Evolutionary conservation across 192 early-diverging fungal species (phyloP).

Genomic region (Backusella australiensis): DNA sequence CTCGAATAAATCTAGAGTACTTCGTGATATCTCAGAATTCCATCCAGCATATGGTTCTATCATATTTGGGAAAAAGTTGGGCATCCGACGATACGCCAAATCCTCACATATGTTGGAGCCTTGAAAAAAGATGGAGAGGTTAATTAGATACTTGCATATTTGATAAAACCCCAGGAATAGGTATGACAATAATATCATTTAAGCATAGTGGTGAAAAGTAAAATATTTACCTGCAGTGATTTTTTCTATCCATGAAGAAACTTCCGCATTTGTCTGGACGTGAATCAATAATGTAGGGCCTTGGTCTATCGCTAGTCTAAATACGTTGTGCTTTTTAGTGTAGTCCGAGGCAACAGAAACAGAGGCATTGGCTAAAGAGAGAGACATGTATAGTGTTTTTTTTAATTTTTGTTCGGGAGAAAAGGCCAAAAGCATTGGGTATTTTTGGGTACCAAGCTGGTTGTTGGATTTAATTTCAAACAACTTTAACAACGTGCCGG

Average conservation of each 20-base stretch:
- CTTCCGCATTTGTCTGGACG: not conserved
- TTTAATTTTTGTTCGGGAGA: not conserved
- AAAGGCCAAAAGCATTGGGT: not conserved
- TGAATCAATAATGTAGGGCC: constrained; percentile 17
- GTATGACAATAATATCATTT: not conserved
- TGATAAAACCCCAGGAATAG: not conserved
- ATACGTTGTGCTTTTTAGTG: constrained; percentile 8
- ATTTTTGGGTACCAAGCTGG: not conserved
- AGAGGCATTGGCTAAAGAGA: not conserved
- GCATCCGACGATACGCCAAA: constrained; percentile 2
- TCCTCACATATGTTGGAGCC: constrained; percentile 1
- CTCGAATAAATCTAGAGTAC: not conserved
- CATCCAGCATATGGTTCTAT: not conserved
- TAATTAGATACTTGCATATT: not conserved
- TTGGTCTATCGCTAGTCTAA: constrained; percentile 6
- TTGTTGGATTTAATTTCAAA: constrained; percentile 12
- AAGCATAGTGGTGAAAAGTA: not conserved
- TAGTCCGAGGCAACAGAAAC: constrained; percentile 13
- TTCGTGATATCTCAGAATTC: not conserved
- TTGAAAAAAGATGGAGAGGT: not conserved
- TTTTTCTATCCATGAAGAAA: constrained; percentile 22
- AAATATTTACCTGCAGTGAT: constrained; percentile 14
- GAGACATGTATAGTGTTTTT: not conserved
- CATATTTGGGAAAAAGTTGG: not conserved
- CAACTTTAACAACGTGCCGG: constrained; percentile 13